These are phyloP conservation scores for Solanum chaucha DNA, from an alignment of 257 asterid species.

Conservation along the genomic window DNA sequence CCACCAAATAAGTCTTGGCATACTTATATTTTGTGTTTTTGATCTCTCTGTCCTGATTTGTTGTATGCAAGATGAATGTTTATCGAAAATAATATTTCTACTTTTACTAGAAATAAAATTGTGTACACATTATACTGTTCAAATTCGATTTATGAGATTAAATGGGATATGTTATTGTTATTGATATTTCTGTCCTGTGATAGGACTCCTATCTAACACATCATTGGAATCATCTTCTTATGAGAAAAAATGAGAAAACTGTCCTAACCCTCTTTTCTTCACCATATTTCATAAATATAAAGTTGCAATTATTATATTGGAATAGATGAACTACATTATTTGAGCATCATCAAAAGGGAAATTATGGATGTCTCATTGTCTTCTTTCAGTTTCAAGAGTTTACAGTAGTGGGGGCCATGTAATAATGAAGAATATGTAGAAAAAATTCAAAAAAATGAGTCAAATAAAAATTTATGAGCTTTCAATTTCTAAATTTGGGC, in stretches of 20 bases:
- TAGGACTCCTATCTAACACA: not conserved
- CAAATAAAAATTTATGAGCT: not conserved
- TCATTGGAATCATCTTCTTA: not conserved
- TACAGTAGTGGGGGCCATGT: not conserved
- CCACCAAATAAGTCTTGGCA: not conserved
- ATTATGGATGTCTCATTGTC: not conserved
- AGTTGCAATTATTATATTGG: not conserved
- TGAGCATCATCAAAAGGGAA: not conserved
- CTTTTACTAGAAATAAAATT: not conserved
- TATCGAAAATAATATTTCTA: accelerated
- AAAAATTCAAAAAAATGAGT: not conserved
- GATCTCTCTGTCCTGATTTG: not conserved
- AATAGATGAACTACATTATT: not conserved
- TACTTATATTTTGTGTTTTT: not conserved
- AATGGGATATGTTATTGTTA: not conserved
- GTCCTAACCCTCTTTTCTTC: not conserved
- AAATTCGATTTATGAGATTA: not conserved
- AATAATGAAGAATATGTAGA: not conserved
- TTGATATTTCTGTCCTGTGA: not conserved
- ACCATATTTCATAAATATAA: not conserved
- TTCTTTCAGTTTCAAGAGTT: not conserved
- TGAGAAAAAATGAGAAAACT: not conserved
- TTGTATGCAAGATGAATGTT: not conserved
- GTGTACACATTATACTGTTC: not conserved
- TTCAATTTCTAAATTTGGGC: not conserved